A percentile compares a stretch with the other conserved stretches of the same genome.
Evolutionary conservation across 2,329 filamentous ascomycete genomes (phyloP).

Genomic region (Xylariales sp.): DNA sequence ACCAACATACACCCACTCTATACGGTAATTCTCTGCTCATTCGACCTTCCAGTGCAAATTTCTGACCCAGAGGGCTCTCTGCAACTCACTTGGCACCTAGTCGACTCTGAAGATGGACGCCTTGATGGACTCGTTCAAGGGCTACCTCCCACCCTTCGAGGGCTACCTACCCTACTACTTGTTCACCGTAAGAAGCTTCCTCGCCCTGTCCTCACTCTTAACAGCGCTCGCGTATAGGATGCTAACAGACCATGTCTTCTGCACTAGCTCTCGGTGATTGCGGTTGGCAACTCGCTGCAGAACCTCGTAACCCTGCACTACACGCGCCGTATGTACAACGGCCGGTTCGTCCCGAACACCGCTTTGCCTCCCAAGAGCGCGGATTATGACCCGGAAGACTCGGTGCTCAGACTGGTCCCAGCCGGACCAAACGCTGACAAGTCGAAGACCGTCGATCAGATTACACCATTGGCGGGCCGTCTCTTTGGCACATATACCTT

Average conservation of each 20-base stretch:
- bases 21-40: too few species aligned
- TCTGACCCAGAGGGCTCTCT: neutral
- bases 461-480: conserved; percentile 71
- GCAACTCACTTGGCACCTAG: neutral
- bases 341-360: conserved; percentile 50
- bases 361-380: conserved; percentile 35
- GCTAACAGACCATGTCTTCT: too few species aligned
- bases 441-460: conserved; percentile 47
- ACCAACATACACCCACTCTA: too few species aligned
- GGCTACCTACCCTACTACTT: conserved; percentile 58
- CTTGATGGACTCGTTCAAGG: conserved; percentile 40
- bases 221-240: too few species aligned
- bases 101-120: neutral
- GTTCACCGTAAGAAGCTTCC: conserved; percentile 51
- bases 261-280: conserved; percentile 73
- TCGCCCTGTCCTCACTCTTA: too few species aligned
- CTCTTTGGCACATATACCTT: conserved; percentile 89
- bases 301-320: conserved; percentile 76
- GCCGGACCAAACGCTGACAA: conserved; percentile 38
- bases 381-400: conserved; percentile 46
- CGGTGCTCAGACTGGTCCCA: conserved; percentile 46
- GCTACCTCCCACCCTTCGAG: conserved; percentile 41
- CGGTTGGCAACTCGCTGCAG: conserved; percentile 81
- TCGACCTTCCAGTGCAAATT: too few species aligned
- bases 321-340: conserved; percentile 82